Base-by-base conservation (phyloP, 177 flowering plant species). In the Tripterygium wilfordii region DNA sequence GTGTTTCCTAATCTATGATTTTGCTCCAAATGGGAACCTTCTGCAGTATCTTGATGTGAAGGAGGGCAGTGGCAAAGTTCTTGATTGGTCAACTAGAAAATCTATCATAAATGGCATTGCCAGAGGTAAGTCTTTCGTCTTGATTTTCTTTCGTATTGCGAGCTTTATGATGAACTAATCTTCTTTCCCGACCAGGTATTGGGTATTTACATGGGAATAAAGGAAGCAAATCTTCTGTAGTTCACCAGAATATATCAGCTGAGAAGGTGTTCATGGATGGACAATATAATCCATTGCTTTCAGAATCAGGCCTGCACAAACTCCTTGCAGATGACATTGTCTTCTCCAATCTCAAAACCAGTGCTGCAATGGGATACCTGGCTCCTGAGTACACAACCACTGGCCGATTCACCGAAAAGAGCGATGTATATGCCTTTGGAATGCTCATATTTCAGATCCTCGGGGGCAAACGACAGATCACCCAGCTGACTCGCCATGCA, bases 341-440 rank as follows among this genome's bases (percentile, higher is more conserved):
- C 42, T 83, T 73, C 71, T 75, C 86, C 5, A 58, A 48, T 12
- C 75, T 83, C 33, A 83, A 83, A 55, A 63, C 78, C 45, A 71
- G 78, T 59, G 90, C 90, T 53, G 90, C 90, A 23, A 73, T 73
- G 80, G 90, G 90, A 20, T 83, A 83, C 58, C 60, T 83, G 6
- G 83, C 90, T 40, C 90, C 90, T 1, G 90, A 83, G 51, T 83
- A 83, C 66, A 66, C 75, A 17, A 69, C 73, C 27, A 82, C 83
- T 1, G 89, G 89, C 38, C 68, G 76, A 26, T 77, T 79, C 60
- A 82, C 85, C 4, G 78, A 70, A 18, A 75, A 75, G 58, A 82
- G 86, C 31, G 86, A 82, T 26, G 57, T 80, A 0, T 82, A 79
- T 48, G 89, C 89, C n/a, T 80, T 77, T 61, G 89, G 89, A 1